Evolutionary conservation across 164 flowering plant genomes (phyloP).

Genomic region (Euptelea pleiosperma): DNA sequence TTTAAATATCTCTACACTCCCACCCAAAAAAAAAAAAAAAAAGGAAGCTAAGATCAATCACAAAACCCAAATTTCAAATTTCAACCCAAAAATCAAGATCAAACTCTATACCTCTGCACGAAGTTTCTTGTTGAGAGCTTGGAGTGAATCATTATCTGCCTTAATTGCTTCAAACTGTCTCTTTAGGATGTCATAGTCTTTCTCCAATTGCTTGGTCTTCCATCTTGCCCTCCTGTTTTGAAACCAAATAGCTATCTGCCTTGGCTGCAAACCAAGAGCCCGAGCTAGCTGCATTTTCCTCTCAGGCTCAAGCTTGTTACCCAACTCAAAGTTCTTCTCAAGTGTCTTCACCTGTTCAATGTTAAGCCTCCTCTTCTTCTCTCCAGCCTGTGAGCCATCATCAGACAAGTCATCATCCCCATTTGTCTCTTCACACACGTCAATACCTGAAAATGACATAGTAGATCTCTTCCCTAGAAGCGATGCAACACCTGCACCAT

Average conservation of each 20-base stretch:
- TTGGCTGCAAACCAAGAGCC: constrained; percentile 63
- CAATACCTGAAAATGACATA: constrained; percentile 48
- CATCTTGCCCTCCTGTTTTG: constrained; percentile 84
- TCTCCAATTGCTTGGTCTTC: constrained; percentile 83
- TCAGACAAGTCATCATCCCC: constrained; percentile 54
- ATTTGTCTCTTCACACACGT: constrained; percentile 27
- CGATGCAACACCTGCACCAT: constrained; percentile 27
- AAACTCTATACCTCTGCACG: constrained; percentile 47
- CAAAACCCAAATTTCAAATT: not conserved
- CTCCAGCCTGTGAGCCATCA: constrained; percentile 62
- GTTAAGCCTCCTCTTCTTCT: constrained; percentile 68
- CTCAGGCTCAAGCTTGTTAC: constrained; percentile 80
- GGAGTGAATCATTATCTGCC: constrained; percentile 63
- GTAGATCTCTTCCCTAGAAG: constrained; percentile 48
- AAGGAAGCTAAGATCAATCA: not conserved
- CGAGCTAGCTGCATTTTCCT: constrained; percentile 72
- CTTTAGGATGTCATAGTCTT: constrained; percentile 56
- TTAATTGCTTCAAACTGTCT: constrained; percentile 60
- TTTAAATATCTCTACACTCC: not conserved
- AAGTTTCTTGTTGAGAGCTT: constrained; percentile 62
- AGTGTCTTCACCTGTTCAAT: constrained; percentile 73
- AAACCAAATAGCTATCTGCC: constrained; percentile 81
- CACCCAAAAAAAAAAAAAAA: not conserved
- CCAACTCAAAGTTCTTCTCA: constrained; percentile 75
- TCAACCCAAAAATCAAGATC: not conserved